Conservation (phyloP, 805 yeast species). For the Maudiozyma saulgeensis region DNA sequence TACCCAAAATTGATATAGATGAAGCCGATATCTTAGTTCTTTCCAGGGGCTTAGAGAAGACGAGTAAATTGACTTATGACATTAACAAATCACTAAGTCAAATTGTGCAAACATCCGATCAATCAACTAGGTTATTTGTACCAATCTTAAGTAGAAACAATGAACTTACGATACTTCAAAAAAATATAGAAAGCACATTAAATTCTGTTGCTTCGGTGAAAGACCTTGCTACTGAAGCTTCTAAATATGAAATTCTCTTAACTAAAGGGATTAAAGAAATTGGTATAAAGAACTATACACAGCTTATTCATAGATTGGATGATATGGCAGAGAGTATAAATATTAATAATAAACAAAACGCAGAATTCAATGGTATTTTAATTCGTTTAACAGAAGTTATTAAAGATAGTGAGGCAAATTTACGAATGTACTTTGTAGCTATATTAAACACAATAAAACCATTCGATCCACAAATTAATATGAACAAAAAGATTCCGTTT, state of each 20-base stretch:
- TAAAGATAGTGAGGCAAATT: slow-evolving; percentile 44
- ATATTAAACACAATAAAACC: slow-evolving; percentile 35
- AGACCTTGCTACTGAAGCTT: slow-evolving; percentile 40
- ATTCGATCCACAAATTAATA: slow-evolving; percentile 37
- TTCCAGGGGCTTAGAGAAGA: slow-evolving; percentile 57
- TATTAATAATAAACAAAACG: slow-evolving; percentile 19
- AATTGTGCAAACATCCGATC: slow-evolving; percentile 30
- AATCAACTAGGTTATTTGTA: slow-evolving; percentile 40
- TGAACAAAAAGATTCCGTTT: slow-evolving; percentile 34
- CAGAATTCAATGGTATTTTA: slow-evolving; percentile 57
- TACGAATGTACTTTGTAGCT: slow-evolving; percentile 42
- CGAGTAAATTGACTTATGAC: slow-evolving; percentile 44
- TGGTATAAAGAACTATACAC: slow-evolving; percentile 30
- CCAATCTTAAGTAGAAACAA: slow-evolving; percentile 64
- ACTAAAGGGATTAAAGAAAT: slow-evolving; percentile 26
- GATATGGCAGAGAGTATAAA: slow-evolving; percentile 37
- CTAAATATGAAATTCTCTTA: slow-evolving; percentile 32
- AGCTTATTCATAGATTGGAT: slow-evolving; percentile 37
- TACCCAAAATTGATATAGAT: slow-evolving; percentile 43
- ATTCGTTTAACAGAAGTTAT: slow-evolving; percentile 50
- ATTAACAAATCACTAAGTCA: slow-evolving; percentile 47
- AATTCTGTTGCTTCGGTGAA: slow-evolving; percentile 39
- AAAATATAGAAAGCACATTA: slow-evolving; percentile 48
- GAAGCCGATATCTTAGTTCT: slow-evolving; percentile 79
- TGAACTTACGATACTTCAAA: slow-evolving; percentile 43